Percentiles rank a stretch among this genome's conserved stretches.
Conservation (phyloP, 2,329 filamentous ascomycete genomes). For the Pseudogymnoascus sp. region DNA sequence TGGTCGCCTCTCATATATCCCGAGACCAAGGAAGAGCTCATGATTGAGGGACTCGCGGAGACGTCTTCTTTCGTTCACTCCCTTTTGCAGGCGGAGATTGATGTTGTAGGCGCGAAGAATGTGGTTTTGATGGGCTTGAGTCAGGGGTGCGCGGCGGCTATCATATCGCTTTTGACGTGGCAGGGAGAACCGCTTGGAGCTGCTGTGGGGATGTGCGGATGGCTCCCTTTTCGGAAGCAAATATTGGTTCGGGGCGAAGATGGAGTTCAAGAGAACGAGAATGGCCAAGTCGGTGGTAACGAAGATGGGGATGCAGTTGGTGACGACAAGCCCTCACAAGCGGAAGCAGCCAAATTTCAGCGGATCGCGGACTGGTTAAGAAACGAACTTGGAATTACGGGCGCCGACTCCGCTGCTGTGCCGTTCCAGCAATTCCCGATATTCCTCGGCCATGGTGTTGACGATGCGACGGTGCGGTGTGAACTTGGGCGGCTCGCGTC, state of each 20-base stretch:
- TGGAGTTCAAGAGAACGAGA: conserved; percentile 10
- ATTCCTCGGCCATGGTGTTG: conserved; percentile 37
- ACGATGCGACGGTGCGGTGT: conserved; percentile 35
- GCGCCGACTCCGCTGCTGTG: not conserved
- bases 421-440: conserved; percentile 29
- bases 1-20: conserved; percentile 17
- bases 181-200: conserved; percentile 32
- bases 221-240: conserved; percentile 33
- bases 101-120: conserved; percentile 29
- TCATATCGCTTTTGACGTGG: conserved; percentile 38
- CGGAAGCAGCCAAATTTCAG: not conserved
- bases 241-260: conserved; percentile 20
- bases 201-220: conserved; percentile 37
- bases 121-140: conserved; percentile 43
- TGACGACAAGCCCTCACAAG: not conserved
- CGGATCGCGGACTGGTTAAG: not conserved
- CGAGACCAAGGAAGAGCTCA: conserved; percentile 29
- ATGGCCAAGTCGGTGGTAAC: conserved; percentile 11
- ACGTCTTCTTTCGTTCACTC: conserved; percentile 33
- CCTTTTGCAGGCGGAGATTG: conserved; percentile 31
- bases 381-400: not conserved
- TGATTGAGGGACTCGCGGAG: conserved; percentile 34
- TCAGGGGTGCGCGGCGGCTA: conserved; percentile 42
- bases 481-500: conserved; percentile 29
- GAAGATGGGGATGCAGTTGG: conserved; percentile 11